Conservation (phyloP, 805 yeast genomes). For the Lipomyces yamadae region DNA sequence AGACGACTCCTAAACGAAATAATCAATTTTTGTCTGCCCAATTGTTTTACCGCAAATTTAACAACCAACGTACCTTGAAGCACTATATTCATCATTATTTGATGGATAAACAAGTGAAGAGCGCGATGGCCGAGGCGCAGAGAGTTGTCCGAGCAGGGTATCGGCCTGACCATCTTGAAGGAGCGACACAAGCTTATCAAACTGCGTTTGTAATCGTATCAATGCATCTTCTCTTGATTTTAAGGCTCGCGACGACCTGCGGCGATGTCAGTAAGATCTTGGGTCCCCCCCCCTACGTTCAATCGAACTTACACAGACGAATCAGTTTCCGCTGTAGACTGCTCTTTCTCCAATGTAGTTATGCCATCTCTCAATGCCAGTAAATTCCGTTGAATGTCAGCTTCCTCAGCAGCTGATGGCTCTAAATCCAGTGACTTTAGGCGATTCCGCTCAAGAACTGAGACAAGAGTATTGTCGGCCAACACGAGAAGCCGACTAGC, state of each 20-base stretch:
- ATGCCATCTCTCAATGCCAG: conserved; percentile 40
- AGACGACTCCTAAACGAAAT: conserved; percentile 10
- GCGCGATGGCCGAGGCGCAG: conserved; percentile 20
- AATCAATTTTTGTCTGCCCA: background rate
- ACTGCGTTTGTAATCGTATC: conserved; percentile 36
- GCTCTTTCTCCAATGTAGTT: conserved; percentile 39
- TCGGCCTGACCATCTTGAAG: conserved; percentile 36
- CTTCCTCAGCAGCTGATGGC: conserved; percentile 42
- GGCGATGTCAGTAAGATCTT: background rate
- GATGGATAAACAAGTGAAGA: conserved; percentile 21
- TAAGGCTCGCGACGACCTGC: conserved; percentile 27
- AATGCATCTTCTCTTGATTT: conserved; percentile 27
- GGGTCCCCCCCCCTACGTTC: background rate
- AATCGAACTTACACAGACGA: conserved; percentile 21
- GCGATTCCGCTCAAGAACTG: conserved; percentile 44
- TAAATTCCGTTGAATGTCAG: conserved; percentile 41
- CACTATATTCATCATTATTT: conserved; percentile 7
- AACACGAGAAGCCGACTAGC: conserved; percentile 37
- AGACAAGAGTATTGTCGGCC: conserved; percentile 43
- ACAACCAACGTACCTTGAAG: conserved; percentile 12
- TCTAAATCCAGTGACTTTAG: conserved; percentile 41
- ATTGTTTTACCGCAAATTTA: background rate
- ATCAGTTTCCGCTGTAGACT: conserved; percentile 27
- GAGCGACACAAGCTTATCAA: conserved; percentile 30
- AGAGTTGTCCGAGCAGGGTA: conserved; percentile 13